Base-by-base conservation (phyloP, 345 rosid species). In the Theobroma cacao region DNA sequence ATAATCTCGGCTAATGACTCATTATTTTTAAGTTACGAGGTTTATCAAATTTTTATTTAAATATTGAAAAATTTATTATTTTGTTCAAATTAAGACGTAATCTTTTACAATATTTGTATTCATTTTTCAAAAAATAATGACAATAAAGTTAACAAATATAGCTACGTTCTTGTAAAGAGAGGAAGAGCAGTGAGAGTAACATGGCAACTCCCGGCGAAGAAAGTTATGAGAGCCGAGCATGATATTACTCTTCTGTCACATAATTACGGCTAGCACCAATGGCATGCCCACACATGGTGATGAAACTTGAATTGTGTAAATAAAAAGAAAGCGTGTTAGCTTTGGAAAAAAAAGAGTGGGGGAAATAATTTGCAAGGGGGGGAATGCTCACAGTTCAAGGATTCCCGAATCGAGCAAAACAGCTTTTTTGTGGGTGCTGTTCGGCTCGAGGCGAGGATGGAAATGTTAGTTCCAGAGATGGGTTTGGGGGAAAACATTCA, bases 391-490 rank as follows among this genome's bases (percentile, higher is more conserved):
- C 7, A 33, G 64, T 65, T 15, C 31, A 79, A 82, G 85, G 30
- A 72, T 82, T 79, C 38, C 80, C 66, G 4, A 71, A 53, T 64
- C 40, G 24, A 47, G 40, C 38, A 34, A 70, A 68, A 53, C 68
- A 53, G 1, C 43, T 43, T 11, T 41, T 4, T 7, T 61, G 45
- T 72, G 34, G 65, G 36, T 53, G 77, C 14, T 66, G 71, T 56
- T 74, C 48, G 81, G 68, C 70, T 53, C 40, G 75, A 74, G 15
- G 62, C 80, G 36, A 18, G 48, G 38, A 8, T 0, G 75, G 64
- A n/a, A n/a, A 5, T 41, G 33, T 36, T 61, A 18, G 4, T 47
- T 59, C 52, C 67, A 48, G n/a, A n/a, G n/a, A n/a, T 68, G 65
- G 41, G n/a, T n/a, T 59, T 60, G 30, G 15, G 78, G 79, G 1